These are phyloP conservation scores for Myriosclerotinia scirpicola DNA, from an alignment of 2,329 filamentous ascomycete species.

Conservation along the genomic window DNA sequence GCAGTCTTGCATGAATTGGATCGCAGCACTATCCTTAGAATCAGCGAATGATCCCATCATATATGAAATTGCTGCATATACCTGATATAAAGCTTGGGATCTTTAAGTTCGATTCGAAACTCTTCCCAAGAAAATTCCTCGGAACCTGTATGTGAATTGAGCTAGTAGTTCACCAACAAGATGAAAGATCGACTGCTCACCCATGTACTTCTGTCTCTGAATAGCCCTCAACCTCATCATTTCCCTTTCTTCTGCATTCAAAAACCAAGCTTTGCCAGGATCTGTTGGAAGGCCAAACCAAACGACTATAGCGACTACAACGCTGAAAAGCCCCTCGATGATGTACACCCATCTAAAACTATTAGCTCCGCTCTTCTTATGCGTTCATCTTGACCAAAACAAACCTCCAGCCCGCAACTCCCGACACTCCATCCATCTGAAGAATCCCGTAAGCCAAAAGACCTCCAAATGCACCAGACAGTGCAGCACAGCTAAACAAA, in stretches of 20 bases:
- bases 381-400: slow-evolving; percentile 38
- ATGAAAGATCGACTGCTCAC: neutral
- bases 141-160: slow-evolving; percentile 33
- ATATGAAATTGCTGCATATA: neutral
- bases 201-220: slow-evolving; percentile 47
- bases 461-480: slow-evolving; percentile 52
- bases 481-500: slow-evolving; percentile 54
- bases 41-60: neutral
- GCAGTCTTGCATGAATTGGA: slow-evolving; percentile 31
- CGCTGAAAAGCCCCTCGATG: slow-evolving; percentile 50
- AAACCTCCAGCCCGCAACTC: slow-evolving; percentile 49
- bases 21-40: slow-evolving; percentile 38
- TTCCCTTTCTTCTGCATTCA: slow-evolving; percentile 49
- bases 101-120: slow-evolving; percentile 48
- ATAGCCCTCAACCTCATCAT: slow-evolving; percentile 52
- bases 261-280: slow-evolving; percentile 49
- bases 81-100: slow-evolving; percentile 52
- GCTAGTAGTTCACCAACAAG: neutral
- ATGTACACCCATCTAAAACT: slow-evolving; percentile 47
- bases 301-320: slow-evolving; percentile 46
- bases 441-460: slow-evolving; percentile 53
- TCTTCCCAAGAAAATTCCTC: slow-evolving; percentile 53
- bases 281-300: slow-evolving; percentile 51
- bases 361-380: neutral
- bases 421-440: slow-evolving; percentile 48